Conservation (phyloP, 2,329 filamentous ascomycete genomes). For the Kalmusia sp. region DNA sequence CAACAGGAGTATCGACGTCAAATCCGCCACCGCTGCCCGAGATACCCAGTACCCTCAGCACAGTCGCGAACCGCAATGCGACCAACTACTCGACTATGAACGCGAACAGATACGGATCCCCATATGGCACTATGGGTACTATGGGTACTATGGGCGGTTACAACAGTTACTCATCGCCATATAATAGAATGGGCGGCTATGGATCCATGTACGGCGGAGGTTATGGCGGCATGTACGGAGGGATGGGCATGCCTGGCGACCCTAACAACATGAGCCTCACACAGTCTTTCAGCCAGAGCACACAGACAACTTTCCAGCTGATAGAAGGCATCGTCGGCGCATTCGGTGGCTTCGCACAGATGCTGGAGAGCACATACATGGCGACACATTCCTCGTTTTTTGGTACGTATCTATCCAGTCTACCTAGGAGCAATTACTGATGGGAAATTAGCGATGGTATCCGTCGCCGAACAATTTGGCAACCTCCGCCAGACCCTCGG, state of each 20-base stretch:
- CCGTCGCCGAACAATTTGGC: slow-evolving; percentile 95
- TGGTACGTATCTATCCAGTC: slow-evolving; percentile 64
- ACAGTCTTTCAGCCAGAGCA: slow-evolving; percentile 94
- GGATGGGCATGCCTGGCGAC: slow-evolving; percentile 55
- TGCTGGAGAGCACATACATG: slow-evolving; percentile 99
- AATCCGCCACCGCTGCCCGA: slow-evolving; percentile 76
- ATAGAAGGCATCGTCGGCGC: slow-evolving; percentile 96
- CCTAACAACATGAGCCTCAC: slow-evolving; percentile 93
- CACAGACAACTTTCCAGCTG: slow-evolving; percentile 96
- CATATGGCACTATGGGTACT: too few relatives aligned
- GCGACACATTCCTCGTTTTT: slow-evolving; percentile 99
- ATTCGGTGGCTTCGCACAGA: slow-evolving; percentile 97
- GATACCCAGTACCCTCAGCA: slow-evolving; percentile 77
- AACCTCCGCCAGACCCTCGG: slow-evolving; percentile 92
- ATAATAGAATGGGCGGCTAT: slow-evolving; percentile 54
- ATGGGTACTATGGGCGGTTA: slow-evolving; percentile 56
- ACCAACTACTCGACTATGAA: slow-evolving; percentile 77
- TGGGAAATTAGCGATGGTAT: slow-evolving; percentile 78
- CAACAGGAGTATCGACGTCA: slow-evolving; percentile 47
- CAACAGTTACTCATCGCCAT: slow-evolving; percentile 61
- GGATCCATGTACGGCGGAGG: slow-evolving; percentile 61
- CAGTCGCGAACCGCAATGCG: slow-evolving; percentile 86
- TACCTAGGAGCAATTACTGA: slow-evolving; percentile 16
- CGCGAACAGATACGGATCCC: slow-evolving; percentile 59
- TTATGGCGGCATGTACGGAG: slow-evolving; percentile 48